Evolutionary conservation across 495 filamentous ascomycete species (phyloP).

Genomic region (Talaromyces thailandensis): DNA sequence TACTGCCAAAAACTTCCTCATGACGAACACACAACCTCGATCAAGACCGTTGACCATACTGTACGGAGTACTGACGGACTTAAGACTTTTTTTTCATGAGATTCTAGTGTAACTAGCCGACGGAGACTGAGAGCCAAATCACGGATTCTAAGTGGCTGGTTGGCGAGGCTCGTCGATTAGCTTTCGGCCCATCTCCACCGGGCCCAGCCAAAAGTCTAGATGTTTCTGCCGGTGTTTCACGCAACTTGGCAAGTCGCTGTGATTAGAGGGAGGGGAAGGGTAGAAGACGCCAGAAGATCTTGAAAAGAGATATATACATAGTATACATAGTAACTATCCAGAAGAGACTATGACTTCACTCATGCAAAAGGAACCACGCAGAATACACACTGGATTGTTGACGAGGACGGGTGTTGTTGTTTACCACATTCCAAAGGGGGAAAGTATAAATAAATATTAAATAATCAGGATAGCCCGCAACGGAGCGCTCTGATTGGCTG

Average conservation of each 20-base stretch:
- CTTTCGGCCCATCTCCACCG: not conserved
- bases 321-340: no score
- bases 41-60: not conserved
- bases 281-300: not conserved
- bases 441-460: not conserved
- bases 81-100: no score
- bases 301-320: no score
- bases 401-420: not conserved
- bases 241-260: not conserved
- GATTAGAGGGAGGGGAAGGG: not conserved
- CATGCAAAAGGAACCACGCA: not conserved
- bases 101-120: not conserved
- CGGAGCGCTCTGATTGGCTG: not conserved
- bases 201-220: not conserved
- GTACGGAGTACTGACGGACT: no score
- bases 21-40: not conserved
- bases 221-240: not conserved
- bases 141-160: not conserved
- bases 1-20: not conserved
- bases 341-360: not conserved
- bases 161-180: not conserved
- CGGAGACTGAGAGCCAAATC: not conserved
- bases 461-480: not conserved
- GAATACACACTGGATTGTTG: not conserved
- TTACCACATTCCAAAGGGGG: not conserved